These are phyloP conservation scores for Scedosporium dehoogii DNA, from an alignment of 2,329 filamentous ascomycete genomes.

Conservation along the genomic window DNA sequence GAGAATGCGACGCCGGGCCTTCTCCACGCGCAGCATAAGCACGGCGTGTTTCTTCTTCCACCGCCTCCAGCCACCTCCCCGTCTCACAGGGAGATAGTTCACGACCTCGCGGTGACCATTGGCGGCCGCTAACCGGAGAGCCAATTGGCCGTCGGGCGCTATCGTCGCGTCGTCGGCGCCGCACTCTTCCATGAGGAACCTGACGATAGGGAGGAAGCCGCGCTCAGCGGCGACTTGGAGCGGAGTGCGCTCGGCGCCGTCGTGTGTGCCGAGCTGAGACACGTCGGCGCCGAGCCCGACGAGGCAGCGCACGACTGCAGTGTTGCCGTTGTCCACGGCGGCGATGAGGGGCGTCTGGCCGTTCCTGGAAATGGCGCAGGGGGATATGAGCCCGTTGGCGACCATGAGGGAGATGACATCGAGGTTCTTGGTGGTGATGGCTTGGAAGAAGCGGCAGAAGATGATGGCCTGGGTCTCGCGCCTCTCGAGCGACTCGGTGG, in stretches of 20 bases:
- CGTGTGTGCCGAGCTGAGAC: constrained; percentile 15
- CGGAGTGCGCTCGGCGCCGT: constrained; percentile 26
- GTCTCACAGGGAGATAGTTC: constrained; percentile 26
- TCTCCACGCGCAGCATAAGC: constrained; percentile 17
- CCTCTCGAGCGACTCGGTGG: neutral
- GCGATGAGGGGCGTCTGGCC: constrained; percentile 25
- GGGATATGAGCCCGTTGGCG: constrained; percentile 24
- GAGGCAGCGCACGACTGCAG: constrained; percentile 23
- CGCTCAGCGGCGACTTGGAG: constrained; percentile 31
- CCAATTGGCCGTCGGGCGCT: constrained; percentile 33
- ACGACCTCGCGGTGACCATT: constrained; percentile 33
- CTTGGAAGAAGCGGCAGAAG: constrained; percentile 19
- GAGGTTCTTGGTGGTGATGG: constrained; percentile 17
- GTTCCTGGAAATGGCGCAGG: constrained; percentile 19
- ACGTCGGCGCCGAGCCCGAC: constrained; percentile 24
- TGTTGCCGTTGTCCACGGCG: constrained; percentile 20
- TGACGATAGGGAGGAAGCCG: constrained; percentile 30
- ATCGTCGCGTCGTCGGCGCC: constrained; percentile 31
- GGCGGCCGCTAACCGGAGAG: constrained; percentile 31
- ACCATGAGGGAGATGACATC: constrained; percentile 21
- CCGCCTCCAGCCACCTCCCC: constrained; percentile 27
- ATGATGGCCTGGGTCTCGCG: constrained; percentile 10
- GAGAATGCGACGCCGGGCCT: constrained; percentile 14
- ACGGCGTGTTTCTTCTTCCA: constrained; percentile 22
- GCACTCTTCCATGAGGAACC: constrained; percentile 27